Evolutionary conservation across 805 yeast species (phyloP).

Genomic region (Starmerella apis): DNA sequence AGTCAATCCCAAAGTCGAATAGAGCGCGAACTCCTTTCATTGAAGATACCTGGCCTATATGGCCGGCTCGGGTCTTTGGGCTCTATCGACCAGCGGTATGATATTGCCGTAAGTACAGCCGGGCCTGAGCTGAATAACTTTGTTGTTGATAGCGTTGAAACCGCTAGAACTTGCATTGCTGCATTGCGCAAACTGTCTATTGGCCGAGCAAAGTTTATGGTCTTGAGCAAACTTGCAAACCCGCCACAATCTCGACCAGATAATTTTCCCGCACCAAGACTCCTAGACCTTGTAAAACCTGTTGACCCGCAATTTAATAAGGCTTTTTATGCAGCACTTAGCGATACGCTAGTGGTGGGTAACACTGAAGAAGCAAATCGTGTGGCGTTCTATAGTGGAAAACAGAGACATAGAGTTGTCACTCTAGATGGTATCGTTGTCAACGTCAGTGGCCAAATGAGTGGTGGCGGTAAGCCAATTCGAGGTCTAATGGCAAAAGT

Average conservation of each 20-base stretch:
- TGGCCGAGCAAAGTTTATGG: slow-evolving; percentile 83
- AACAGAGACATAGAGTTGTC: slow-evolving; percentile 72
- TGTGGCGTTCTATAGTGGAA: slow-evolving; percentile 65
- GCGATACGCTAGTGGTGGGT: slow-evolving; percentile 78
- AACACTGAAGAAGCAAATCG: slow-evolving; percentile 69
- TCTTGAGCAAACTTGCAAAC: slow-evolving; percentile 51
- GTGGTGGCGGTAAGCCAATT: slow-evolving; percentile 78
- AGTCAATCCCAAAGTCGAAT: slow-evolving; percentile 65
- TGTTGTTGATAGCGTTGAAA: slow-evolving; percentile 72
- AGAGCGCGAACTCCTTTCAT: slow-evolving; percentile 51
- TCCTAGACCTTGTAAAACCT: slow-evolving; percentile 73
- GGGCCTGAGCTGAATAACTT: slow-evolving; percentile 83
- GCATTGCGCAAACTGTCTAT: slow-evolving; percentile 68
- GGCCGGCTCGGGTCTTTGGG: slow-evolving; percentile 92
- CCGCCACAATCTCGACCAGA: slow-evolving; percentile 41
- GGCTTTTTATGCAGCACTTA: slow-evolving; percentile 80
- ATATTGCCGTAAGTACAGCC: slow-evolving; percentile 90
- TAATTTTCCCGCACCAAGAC: slow-evolving; percentile 43
- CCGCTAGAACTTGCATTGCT: slow-evolving; percentile 70
- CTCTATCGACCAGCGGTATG: slow-evolving; percentile 76
- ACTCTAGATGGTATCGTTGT: slow-evolving; percentile 86
- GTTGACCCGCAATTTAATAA: slow-evolving; percentile 59
- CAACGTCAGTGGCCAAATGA: slow-evolving; percentile 87
- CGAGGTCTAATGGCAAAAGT: slow-evolving; percentile 58
- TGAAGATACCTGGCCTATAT: slow-evolving; percentile 70